Conservation (phyloP, 257 asterid species). For the Linaria vulgaris region DNA sequence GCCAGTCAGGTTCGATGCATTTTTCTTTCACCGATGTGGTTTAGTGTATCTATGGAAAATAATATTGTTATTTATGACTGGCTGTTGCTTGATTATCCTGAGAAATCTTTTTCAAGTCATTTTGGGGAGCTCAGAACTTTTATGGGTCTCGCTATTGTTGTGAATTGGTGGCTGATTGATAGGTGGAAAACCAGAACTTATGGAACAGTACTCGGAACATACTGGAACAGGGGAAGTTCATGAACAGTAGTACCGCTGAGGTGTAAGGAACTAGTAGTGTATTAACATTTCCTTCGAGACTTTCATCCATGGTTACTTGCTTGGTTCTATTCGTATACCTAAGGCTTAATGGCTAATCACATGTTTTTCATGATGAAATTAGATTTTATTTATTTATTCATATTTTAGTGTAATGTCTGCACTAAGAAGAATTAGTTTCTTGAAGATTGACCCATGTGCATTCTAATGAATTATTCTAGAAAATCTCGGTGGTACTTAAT, state of each 20-base stretch:
- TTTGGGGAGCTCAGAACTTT: too few relatives aligned
- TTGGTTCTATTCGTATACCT: too few relatives aligned
- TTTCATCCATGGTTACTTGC: too few relatives aligned
- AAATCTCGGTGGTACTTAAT: slow-evolving; percentile 5
- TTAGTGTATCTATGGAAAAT: not conserved
- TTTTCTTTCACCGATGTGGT: not conserved
- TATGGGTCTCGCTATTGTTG: not conserved
- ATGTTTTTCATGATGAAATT: not conserved
- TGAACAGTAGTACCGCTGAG: too few relatives aligned
- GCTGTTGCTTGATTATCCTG: slow-evolving; percentile 12
- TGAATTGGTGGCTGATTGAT: not conserved
- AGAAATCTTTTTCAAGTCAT: not conserved
- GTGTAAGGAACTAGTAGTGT: too few relatives aligned
- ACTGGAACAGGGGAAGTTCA: too few relatives aligned
- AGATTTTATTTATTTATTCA: not conserved
- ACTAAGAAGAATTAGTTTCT: not conserved
- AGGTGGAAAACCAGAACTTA: too few relatives aligned
- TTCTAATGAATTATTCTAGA: not conserved
- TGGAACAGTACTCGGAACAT: too few relatives aligned
- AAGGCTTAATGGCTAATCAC: too few relatives aligned
- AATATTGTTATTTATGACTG: not conserved
- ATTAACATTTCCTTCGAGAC: too few relatives aligned
- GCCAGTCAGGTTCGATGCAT: slow-evolving; percentile 66
- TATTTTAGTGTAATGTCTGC: not conserved
- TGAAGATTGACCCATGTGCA: not conserved